Percentiles rank a stretch among this genome's conserved stretches.
Evolutionary conservation across 2,329 filamentous ascomycete species (phyloP).

Genomic region (Fusarium austroafricanum): DNA sequence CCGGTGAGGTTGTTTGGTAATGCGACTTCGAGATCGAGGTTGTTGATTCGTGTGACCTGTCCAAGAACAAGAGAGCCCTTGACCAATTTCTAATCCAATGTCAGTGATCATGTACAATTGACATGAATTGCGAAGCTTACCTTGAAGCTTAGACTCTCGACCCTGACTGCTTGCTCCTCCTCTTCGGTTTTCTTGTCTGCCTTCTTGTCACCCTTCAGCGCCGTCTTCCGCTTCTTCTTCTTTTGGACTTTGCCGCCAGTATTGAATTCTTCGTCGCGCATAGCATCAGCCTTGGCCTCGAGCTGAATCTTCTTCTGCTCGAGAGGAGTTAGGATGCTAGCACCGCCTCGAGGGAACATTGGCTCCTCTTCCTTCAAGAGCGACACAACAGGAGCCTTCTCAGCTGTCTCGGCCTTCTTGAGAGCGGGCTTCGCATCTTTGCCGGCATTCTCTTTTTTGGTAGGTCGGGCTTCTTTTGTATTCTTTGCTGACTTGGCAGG

Average conservation of each 20-base stretch:
- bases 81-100: slow-evolving; percentile 73
- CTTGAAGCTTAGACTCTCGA: slow-evolving; percentile 92
- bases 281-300: slow-evolving; percentile 89
- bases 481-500: slow-evolving; percentile 62
- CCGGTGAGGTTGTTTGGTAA: slow-evolving; percentile 94
- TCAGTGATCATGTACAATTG: slow-evolving; percentile 38
- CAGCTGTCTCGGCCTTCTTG: slow-evolving; percentile 48
- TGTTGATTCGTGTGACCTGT: slow-evolving; percentile 83
- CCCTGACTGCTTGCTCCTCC: slow-evolving; percentile 71
- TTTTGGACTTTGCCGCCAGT: slow-evolving; percentile 57
- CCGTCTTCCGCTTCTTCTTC: slow-evolving; percentile 70
- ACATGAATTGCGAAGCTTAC: slow-evolving; percentile 58
- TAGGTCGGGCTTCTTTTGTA: slow-evolving; percentile 58
- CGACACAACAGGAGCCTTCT: slow-evolving; percentile 55
- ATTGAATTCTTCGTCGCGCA: slow-evolving; percentile 82
- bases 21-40: slow-evolving; percentile 81
- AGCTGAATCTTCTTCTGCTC: slow-evolving; percentile 97
- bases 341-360: slow-evolving; percentile 92
- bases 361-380: slow-evolving; percentile 81
- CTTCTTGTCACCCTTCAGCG: slow-evolving; percentile 64
- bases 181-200: slow-evolving; percentile 55
- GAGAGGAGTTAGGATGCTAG: slow-evolving; percentile 87
- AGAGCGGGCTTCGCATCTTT: slow-evolving; percentile 49
- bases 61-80: slow-evolving; percentile 90
- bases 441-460: slow-evolving; percentile 56